Evolutionary conservation across 169 alveolate genomes (phyloP).

Genomic region (Theileria orientalis): DNA sequence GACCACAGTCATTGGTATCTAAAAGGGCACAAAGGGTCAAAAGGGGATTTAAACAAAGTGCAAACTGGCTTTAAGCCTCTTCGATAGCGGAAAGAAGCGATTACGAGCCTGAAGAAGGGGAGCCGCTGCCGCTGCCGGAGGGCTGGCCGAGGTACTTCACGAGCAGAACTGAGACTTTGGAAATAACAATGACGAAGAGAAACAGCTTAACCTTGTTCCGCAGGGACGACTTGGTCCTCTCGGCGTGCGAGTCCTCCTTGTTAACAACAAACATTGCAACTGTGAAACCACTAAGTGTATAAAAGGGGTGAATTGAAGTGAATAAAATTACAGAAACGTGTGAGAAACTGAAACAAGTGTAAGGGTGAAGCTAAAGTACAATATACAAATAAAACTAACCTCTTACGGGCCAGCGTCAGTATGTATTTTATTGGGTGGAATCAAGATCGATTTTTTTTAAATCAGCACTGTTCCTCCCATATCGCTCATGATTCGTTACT

Average conservation of each 20-base stretch:
- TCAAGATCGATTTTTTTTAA: no score
- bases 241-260: slow-evolving; percentile 25
- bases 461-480: background rate
- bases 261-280: slow-evolving; percentile 36
- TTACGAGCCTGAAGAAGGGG: no score
- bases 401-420: no score
- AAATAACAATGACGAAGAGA: slow-evolving; percentile 39
- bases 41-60: no score
- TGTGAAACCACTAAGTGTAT: background rate
- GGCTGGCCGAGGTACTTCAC: background rate
- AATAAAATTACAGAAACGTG: background rate
- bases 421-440: no score
- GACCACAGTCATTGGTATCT: no score
- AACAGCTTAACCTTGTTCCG: slow-evolving; percentile 53
- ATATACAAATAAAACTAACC: no score
- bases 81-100: no score
- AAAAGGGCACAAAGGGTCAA: no score
- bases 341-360: background rate
- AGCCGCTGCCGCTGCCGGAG: background rate
- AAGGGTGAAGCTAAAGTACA: no score
- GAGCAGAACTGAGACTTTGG: slow-evolving; percentile 29
- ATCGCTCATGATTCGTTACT: background rate
- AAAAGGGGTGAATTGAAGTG: background rate
- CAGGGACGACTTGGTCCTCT: slow-evolving; percentile 24
- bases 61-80: no score